Evolutionary conservation across 2,329 filamentous ascomycete genomes (phyloP), one percentile per base, ranked within the genome.

Genomic region (Sporothrix brunneoviolacea): DNA sequence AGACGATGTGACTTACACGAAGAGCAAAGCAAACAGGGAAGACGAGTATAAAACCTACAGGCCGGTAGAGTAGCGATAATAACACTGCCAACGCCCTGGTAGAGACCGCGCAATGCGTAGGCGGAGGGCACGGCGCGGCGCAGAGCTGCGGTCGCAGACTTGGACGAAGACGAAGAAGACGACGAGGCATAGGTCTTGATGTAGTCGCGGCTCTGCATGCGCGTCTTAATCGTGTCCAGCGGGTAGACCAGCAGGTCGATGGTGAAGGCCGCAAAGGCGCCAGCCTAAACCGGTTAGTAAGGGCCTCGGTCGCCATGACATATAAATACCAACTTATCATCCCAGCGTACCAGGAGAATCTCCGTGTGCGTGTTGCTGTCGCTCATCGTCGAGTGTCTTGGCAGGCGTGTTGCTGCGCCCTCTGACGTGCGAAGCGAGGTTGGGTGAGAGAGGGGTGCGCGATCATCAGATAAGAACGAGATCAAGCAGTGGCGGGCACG

Each of bases 51-150:
- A 27, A 9, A 22, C 68, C 54, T 65, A 88, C 85, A 88, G 50
- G 86, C 87, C n/a, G 91, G 90, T n/a, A 95, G 71, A 0, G 90
- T 95, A 10, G 88, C 86, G 27, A 95, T 68, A 9, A 95, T 82
- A 19, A 94, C 85, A 60, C 86, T 91, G 50, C 88, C 88, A 18
- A 95, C 76, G 18, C 90, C 90, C 65, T 95, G 90, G 60, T 95
- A 95, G 7, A 95, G 68, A 0, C 90, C 90, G 12, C 80, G 75
- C 57, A 89, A 82, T 10, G 65, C 59, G 44, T 58, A 49, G 6
- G 54, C 50, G 84, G 72, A 18, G 76, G 65, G 48, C 74, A 27
- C 42, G 0, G 47, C 18, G 13, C 19, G 37, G 1, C 45, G 44
- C 15, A 38, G 16, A 2, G 39, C 24, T 3, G 43, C 37, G 1